phyloP scores from a whole-genome alignment of 306 rosid genomes.

The Begonia fuchsioides region DNA sequence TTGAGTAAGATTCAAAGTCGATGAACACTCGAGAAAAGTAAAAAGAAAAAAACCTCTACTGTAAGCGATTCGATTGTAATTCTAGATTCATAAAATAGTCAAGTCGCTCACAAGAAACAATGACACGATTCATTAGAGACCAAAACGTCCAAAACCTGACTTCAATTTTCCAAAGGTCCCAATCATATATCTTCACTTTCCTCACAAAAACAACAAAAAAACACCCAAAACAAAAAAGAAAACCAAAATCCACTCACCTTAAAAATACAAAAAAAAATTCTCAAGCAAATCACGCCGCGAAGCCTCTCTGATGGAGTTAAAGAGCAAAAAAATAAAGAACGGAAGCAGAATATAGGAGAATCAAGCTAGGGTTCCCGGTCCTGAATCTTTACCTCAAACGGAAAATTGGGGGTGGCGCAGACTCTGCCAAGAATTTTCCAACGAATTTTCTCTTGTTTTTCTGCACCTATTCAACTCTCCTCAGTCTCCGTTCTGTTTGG shows the following conservation, averaged over 20 bases:
- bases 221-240: neutral
- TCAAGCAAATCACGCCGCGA: neutral
- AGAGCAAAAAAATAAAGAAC: neutral
- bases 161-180: neutral
- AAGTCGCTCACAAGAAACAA: neutral
- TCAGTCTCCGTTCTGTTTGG: neutral
- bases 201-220: neutral
- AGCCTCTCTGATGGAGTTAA: neutral
- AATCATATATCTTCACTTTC: neutral
- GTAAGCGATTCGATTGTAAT: neutral
- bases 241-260: neutral
- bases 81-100: neutral
- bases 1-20: too few species aligned
- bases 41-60: neutral
- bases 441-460: neutral
- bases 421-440: neutral
- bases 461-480: neutral
- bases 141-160: neutral
- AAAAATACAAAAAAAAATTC: neutral
- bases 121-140: neutral
- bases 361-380: conserved; percentile 7
- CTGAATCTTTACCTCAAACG: neutral
- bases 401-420: neutral
- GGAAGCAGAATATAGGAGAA: neutral
- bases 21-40: neutral